Conservation (phyloP, 139 green algal species). For the Picochlorum costavermella region DNA sequence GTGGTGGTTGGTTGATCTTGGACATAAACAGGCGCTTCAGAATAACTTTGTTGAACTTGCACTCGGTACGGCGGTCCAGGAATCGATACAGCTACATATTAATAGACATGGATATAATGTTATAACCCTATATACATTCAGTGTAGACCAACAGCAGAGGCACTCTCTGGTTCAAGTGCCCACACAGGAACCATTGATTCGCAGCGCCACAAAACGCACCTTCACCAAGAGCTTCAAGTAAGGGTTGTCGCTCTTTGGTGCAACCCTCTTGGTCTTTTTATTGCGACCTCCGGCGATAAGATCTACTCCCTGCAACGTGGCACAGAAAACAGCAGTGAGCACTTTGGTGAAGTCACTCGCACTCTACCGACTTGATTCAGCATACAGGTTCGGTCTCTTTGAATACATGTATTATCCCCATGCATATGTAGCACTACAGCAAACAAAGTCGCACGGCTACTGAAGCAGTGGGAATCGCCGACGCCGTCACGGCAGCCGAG, state of each 20-base stretch:
- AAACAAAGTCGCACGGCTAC: neutral
- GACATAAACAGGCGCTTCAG: constrained; percentile 95
- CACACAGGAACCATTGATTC: neutral
- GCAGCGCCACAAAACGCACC: constrained; percentile 40
- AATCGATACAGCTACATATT: constrained; percentile 94
- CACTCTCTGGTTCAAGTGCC: neutral
- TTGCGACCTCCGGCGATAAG: constrained; percentile 89
- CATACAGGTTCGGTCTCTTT: neutral
- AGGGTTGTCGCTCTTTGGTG: constrained; percentile 97
- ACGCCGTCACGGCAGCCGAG: neutral
- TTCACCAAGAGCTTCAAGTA: constrained; percentile 99
- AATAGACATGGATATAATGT: neutral
- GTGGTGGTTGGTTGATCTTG: constrained; percentile 85
- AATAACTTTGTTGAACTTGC: constrained; percentile 97
- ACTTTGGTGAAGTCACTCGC: neutral
- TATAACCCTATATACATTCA: too few species aligned
- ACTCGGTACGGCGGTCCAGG: constrained; percentile 85
- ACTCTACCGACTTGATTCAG: neutral
- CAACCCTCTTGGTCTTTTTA: constrained; percentile 81
- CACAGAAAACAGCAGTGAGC: neutral
- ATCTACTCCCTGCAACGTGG: constrained; percentile 87
- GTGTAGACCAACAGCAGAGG: too few species aligned
- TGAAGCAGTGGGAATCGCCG: neutral
- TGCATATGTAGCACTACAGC: neutral
- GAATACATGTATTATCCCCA: neutral